These are phyloP conservation scores for Tetrapisispora phaffii DNA, from an alignment of 805 yeast genomes.

Conservation along the genomic window DNA sequence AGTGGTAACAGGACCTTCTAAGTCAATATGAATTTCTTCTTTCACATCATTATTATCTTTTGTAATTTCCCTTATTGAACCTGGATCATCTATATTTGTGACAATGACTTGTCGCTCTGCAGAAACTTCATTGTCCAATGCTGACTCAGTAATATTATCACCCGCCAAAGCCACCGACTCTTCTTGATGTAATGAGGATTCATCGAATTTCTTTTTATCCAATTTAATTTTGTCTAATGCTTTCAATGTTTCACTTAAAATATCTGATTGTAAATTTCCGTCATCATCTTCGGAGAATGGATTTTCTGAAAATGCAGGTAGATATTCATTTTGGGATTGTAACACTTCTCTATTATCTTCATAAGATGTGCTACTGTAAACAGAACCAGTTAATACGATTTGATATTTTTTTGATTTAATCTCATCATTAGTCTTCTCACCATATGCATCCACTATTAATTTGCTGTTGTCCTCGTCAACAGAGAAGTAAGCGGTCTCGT, in stretches of 20 bases:
- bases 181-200: too few relatives aligned
- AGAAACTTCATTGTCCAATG: too few relatives aligned
- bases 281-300: constrained; percentile 8
- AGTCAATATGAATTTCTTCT: too few relatives aligned
- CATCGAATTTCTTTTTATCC: background rate
- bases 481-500: constrained; percentile 11
- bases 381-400: constrained; percentile 15
- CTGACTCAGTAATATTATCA: too few relatives aligned
- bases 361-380: constrained; percentile 16
- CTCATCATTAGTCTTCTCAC: background rate
- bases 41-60: too few relatives aligned
- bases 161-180: too few relatives aligned
- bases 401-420: constrained; percentile 6
- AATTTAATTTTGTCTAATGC: background rate
- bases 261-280: background rate
- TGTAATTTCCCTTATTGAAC: too few relatives aligned
- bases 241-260: background rate
- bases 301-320: constrained; percentile 16
- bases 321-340: constrained; percentile 8
- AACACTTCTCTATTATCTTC: constrained; percentile 11
- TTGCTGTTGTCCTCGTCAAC: constrained; percentile 6
- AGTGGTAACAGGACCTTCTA: too few relatives aligned
- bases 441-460: background rate
- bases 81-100: too few relatives aligned
- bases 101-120: too few relatives aligned